phyloP scores from a whole-genome alignment of 2,329 filamentous ascomycete species.

The Pyrenophora teres region DNA sequence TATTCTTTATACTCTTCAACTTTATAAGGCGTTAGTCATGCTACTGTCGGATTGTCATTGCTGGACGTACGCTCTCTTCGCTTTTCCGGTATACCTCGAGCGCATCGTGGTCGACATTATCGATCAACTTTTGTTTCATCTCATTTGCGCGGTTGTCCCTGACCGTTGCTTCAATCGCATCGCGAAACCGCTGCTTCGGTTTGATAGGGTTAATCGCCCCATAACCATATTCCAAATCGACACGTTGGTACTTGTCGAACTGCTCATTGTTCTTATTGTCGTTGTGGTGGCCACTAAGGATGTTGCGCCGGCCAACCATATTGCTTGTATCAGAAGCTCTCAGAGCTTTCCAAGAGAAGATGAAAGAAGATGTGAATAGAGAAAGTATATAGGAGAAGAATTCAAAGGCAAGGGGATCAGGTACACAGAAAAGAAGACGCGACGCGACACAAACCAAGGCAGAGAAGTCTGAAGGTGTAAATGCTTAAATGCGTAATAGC shows the following conservation, averaged over 20 bases:
- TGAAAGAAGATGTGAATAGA: neutral
- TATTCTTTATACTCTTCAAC: constrained; percentile 59
- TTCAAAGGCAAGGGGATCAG: neutral
- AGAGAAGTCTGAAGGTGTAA: neutral
- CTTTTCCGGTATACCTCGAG: constrained; percentile 58
- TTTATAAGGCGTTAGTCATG: constrained; percentile 14
- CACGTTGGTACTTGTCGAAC: constrained; percentile 21
- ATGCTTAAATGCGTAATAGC: constrained; percentile 10
- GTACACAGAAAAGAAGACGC: constrained; percentile 7
- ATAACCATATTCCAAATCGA: constrained; percentile 40
- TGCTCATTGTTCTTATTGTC: constrained; percentile 11
- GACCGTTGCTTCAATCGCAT: constrained; percentile 54
- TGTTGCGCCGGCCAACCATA: constrained; percentile 33
- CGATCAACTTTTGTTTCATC: constrained; percentile 56
- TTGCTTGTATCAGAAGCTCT: neutral
- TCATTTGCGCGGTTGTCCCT: constrained; percentile 52
- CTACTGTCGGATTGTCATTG: neutral
- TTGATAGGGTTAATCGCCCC: constrained; percentile 21
- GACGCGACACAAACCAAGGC: constrained; percentile 11
- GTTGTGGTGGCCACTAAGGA: constrained; percentile 18
- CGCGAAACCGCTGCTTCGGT: constrained; percentile 48
- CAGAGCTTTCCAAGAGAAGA: neutral
- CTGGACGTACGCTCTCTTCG: constrained; percentile 52
- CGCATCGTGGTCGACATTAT: constrained; percentile 53
- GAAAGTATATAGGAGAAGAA: neutral